A percentile compares a stretch with the other conserved stretches of the same genome.
Conservation (phyloP, 805 yeast species). For the Priceomyces haplophilus region DNA sequence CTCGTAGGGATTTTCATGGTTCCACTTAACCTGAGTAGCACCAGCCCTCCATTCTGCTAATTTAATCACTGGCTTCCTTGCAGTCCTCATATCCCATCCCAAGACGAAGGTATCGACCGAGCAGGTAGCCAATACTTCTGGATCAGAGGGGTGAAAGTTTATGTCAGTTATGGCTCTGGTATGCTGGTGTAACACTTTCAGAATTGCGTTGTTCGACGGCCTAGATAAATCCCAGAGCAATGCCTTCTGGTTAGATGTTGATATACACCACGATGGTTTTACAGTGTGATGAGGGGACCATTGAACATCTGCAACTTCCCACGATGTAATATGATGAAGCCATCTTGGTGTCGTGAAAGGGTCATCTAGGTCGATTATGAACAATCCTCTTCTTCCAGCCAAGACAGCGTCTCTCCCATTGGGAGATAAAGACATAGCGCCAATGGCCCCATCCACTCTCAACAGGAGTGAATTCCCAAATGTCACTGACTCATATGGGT, state of each 20-base stretch:
- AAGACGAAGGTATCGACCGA: constrained; percentile 85
- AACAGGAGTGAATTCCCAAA: constrained; percentile 80
- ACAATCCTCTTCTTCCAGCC: constrained; percentile 80
- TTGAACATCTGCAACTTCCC: constrained; percentile 99
- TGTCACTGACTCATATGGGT: constrained; percentile 48
- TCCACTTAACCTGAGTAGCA: constrained; percentile 95
- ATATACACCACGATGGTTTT: constrained; percentile 87
- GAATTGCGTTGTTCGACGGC: constrained; percentile 69
- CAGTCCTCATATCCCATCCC: constrained; percentile 88
- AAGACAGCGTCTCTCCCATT: constrained; percentile 90
- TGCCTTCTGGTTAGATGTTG: constrained; percentile 94
- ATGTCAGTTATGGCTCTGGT: constrained; percentile 93
- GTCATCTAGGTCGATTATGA: constrained; percentile 89
- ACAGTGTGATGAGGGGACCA: constrained; percentile 87
- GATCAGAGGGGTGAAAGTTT: constrained; percentile 83
- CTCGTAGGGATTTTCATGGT: constrained; percentile 66
- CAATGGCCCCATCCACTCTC: constrained; percentile 87
- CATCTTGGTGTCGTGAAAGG: constrained; percentile 94
- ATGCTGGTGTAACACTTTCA: constrained; percentile 85
- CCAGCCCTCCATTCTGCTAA: constrained; percentile 97
- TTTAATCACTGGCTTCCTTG: constrained; percentile 65
- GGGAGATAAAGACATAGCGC: constrained; percentile 87
- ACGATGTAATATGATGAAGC: constrained; percentile 86
- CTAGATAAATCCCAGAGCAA: constrained; percentile 88
- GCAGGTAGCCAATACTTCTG: constrained; percentile 87